Evolutionary conservation across 2,329 filamentous ascomycete genomes (phyloP).

Genomic region (Drechslerella stenobrocha): DNA sequence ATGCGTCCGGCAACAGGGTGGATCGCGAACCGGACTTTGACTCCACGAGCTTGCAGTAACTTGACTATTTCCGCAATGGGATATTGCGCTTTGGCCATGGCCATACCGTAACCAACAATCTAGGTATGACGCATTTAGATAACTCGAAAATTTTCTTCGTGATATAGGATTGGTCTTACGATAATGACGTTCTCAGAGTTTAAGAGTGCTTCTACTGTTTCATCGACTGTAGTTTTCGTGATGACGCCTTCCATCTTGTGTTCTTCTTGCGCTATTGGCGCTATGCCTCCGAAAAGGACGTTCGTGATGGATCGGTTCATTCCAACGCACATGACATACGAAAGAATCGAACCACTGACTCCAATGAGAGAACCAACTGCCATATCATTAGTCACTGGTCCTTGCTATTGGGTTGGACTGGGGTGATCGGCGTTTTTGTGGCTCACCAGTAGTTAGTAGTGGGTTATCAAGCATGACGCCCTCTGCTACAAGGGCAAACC

Average conservation of each 20-base stretch:
- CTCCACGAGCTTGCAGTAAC: conserved; percentile 71
- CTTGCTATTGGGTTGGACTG: no score
- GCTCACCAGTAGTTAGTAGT: conserved; percentile 67
- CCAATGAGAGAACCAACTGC: conserved; percentile 80
- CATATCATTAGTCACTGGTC: neutral
- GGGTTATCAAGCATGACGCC: conserved; percentile 90
- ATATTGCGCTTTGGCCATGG: conserved; percentile 89
- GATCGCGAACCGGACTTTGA: conserved; percentile 85
- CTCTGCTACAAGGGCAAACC: conserved; percentile 85
- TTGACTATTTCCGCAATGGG: conserved; percentile 80
- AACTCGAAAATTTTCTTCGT: neutral
- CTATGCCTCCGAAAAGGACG: conserved; percentile 81
- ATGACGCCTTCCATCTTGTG: conserved; percentile 79
- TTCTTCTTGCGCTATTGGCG: conserved; percentile 65
- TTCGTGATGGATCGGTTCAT: conserved; percentile 93
- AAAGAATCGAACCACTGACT: conserved; percentile 84
- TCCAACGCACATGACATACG: conserved; percentile 82
- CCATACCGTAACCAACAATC: conserved; percentile 85
- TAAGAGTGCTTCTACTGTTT: conserved; percentile 73
- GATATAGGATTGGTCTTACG: conserved; percentile 54
- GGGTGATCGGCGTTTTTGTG: neutral
- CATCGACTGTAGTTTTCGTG: conserved; percentile 76
- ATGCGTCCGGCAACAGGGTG: conserved; percentile 88
- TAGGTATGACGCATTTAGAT: conserved; percentile 55
- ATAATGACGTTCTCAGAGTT: conserved; percentile 85